Evolutionary conservation across 1,284 basidiomycete species (phyloP).

Genomic region (Leccinum subspadiceum): DNA sequence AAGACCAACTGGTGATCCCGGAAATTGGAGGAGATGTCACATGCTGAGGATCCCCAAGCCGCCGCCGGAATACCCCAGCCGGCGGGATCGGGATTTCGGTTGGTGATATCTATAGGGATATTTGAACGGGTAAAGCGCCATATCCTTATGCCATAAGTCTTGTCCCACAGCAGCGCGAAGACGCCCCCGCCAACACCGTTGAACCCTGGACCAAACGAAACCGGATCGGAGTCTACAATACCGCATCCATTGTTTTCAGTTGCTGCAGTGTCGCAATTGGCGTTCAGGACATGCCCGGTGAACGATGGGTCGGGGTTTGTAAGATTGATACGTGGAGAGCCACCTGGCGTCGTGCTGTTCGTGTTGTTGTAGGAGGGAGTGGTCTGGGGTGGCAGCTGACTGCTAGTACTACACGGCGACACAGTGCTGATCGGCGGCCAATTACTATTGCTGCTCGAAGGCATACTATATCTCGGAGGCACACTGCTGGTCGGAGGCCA

Average conservation of each 20-base stretch:
- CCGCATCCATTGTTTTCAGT: constrained; percentile 49
- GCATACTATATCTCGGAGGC: too few relatives aligned
- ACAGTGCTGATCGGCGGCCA: neutral
- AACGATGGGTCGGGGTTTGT: constrained; percentile 9
- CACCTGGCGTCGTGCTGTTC: neutral
- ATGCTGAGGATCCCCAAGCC: constrained; percentile 56
- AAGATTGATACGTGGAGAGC: neutral
- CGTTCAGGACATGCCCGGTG: constrained; percentile 32
- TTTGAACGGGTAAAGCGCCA: constrained; percentile 70
- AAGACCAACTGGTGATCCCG: constrained; percentile 64
- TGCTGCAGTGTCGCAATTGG: constrained; percentile 40
- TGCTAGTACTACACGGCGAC: neutral
- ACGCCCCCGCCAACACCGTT: constrained; percentile 71
- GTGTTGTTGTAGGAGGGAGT: neutral
- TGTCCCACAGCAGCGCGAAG: constrained; percentile 70
- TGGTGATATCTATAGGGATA: constrained; percentile 69
- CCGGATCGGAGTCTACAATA: constrained; percentile 35
- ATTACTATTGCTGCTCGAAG: neutral
- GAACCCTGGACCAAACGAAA: constrained; percentile 68
- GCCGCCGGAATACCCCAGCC: constrained; percentile 69
- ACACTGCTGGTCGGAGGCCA: neutral
- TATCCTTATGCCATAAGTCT: constrained; percentile 57
- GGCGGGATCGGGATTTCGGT: constrained; percentile 53
- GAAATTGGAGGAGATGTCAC: constrained; percentile 66
- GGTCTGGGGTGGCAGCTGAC: neutral